Evolutionary conservation across 148 eudicot species (phyloP), one percentile per base, ranked within the genome.

Genomic region (Fagopyrum esculentum): DNA sequence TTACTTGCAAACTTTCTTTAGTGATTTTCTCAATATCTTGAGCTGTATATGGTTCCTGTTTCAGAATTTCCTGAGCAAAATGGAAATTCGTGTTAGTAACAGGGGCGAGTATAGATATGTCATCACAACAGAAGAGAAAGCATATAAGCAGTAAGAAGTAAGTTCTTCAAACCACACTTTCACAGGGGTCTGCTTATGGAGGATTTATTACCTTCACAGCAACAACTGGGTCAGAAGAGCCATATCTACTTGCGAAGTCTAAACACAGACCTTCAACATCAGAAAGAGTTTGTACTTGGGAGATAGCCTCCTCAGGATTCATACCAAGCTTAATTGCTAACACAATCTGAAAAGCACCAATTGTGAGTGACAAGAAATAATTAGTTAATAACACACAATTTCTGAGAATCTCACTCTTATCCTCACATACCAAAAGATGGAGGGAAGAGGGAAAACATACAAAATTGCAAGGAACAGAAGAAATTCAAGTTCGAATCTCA

Each of bases 201-300:
- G 69, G 45, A 63, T 66, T 13, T 66, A 66, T 35, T 85, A 95
- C 99, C 99, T 95, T 87, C 76, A 92, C 98, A 56, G 98, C 99
- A 54, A 89, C 74, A 49, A 87, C 83, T 71, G 97, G 99, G 82
- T 95, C 98, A 80, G 86, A 82, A 69, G 99, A 95, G 47, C 88
- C 89, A 80, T 59, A 89, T 50, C 72, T 83, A 26, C 88, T 84
- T 26, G 98, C 92, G 78, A 86, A 95, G 55, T 90, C 75, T 47
- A 90, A 85, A 76, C 99, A 95, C 40, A 90, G 82, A 73, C 94
- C 98, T 80, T 95, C 99, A 54, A 95, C 99, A 83, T 95, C 98
- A n/a, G 98, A 95, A 74, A 95, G 92, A 48, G 98, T 92, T 81
- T 89, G 89, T 44, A 85, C 86, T 57, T 84, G 75, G 70, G 88